phyloP scores from a whole-genome alignment of 805 yeast species.

The Yarrowia divulgata region DNA sequence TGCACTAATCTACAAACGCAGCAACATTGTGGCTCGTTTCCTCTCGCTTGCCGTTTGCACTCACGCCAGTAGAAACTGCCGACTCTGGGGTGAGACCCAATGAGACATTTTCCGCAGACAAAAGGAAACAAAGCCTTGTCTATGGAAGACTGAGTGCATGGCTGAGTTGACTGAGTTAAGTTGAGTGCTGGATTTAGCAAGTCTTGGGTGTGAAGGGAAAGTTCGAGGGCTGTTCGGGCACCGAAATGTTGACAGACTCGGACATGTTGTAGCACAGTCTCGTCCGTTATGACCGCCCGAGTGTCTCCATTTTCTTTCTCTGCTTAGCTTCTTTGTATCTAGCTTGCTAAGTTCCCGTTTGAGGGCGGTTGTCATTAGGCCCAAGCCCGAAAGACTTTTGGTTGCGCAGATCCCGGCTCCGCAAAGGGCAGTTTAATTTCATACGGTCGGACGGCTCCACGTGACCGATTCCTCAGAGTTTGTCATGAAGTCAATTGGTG shows the following conservation, averaged over 20 bases:
- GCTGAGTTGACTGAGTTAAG: background rate
- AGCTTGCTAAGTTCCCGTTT: background rate
- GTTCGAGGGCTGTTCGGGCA: background rate
- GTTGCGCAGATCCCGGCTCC: slow-evolving; percentile 13
- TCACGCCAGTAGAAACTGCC: background rate
- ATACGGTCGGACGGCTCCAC: background rate
- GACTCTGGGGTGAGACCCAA: background rate
- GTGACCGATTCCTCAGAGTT: background rate
- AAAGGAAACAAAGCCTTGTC: slow-evolving; percentile 2
- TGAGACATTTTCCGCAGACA: background rate
- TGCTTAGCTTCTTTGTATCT: background rate
- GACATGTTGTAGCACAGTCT: background rate
- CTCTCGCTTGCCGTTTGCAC: background rate
- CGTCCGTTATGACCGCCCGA: background rate
- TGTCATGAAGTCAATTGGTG: background rate
- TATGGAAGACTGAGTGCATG: background rate
- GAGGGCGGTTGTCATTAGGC: no score
- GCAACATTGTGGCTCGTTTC: background rate
- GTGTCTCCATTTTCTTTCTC: background rate
- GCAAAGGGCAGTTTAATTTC: slow-evolving; percentile 8
- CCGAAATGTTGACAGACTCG: background rate
- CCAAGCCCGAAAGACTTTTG: background rate
- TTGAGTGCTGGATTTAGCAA: slow-evolving; percentile 6
- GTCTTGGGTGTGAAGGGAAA: background rate
- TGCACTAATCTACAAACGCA: no score